Conservation (phyloP, 1,284 basidiomycete genomes). For the Chondrostereum purpureum region DNA sequence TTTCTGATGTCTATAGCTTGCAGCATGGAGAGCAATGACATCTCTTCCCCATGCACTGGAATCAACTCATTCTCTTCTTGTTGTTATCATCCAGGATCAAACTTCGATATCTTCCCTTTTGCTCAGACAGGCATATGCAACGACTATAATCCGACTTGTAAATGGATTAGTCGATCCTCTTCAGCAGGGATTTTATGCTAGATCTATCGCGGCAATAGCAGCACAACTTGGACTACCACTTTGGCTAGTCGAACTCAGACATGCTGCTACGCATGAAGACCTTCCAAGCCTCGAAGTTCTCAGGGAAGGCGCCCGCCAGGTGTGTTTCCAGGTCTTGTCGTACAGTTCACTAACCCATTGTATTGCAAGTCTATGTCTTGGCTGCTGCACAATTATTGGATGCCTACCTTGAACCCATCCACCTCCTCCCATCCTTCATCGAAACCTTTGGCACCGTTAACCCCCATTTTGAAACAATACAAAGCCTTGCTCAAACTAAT, state of each 20-base stretch:
- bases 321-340: slow-evolving; percentile 23
- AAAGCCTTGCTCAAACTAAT: slow-evolving; percentile 58
- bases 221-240: slow-evolving; percentile 79
- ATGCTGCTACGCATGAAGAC: slow-evolving; percentile 95
- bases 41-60: slow-evolving; percentile 70
- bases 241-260: slow-evolving; percentile 91
- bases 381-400: slow-evolving; percentile 77
- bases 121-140: slow-evolving; percentile 63
- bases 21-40: slow-evolving; percentile 70
- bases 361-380: slow-evolving; percentile 60
- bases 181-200: slow-evolving; percentile 81
- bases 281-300: slow-evolving; percentile 82
- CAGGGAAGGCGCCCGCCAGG: slow-evolving; percentile 70
- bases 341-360: slow-evolving; percentile 2
- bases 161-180: slow-evolving; percentile 94
- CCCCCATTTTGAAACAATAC: slow-evolving; percentile 62
- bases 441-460: slow-evolving; percentile 40
- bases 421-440: slow-evolving; percentile 23
- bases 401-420: slow-evolving; percentile 63
- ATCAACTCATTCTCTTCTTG: slow-evolving; percentile 63
- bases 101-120: slow-evolving; percentile 29
- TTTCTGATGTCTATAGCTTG: slow-evolving; percentile 43
- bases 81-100: slow-evolving; percentile 50
- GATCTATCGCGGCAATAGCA: slow-evolving; percentile 87
- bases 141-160: slow-evolving; percentile 83